Base-by-base conservation (phyloP, 208 protist species). In the Leishmania aethiopica region DNA sequence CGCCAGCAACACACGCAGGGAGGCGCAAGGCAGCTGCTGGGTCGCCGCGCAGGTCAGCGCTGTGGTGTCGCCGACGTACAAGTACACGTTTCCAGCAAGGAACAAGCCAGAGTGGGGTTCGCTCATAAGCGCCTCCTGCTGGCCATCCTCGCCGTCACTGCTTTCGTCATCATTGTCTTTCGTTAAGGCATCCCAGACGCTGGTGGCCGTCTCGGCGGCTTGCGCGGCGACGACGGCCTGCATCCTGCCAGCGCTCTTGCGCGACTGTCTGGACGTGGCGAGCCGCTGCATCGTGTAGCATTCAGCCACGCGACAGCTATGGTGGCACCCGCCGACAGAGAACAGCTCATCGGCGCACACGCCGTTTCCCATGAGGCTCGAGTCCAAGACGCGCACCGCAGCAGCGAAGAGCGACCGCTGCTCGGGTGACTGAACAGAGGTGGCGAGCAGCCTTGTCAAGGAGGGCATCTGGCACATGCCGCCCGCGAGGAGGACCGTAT, bases 381-480 rank as follows among this genome's bases (percentile, higher is more conserved):
- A 76, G 62, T 93, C 89, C 15, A 89, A 57, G 51, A 93, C 84
- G 17, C 67, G 80, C 35, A 87, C 80, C 51, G 77, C 49, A 35
- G 67, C 32, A 51, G 62, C 37, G 78, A 88, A 88, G 55, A 82
- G 70, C 32, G 47, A 11, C 19, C 66, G 73, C 78, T 82, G 77
- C 71, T 82, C 77, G 5, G 66, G 28, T 47, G 86, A 66, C 13
- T 53, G 75, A 57, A 95, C 84, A 42, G 86, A 51, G 32, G 87
- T 73, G 32, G 86, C 81, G 19, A 93, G 60, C 55, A 85, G 77
- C 74, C 89, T 87, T n/a, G 85, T 89, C 49, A 96, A 77, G 35
- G 69, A 86, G 1, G 91, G 78, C 80, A 96, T 93, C 62, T 96
- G 88, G 74, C 87, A 88, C 93, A 97, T 96, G 32, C 95, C 95